Percentiles rank a stretch among this genome's conserved stretches.
These are phyloP conservation scores for Claviceps lovelessii DNA, from an alignment of 2,329 filamentous ascomycete genomes.

Conservation along the genomic window DNA sequence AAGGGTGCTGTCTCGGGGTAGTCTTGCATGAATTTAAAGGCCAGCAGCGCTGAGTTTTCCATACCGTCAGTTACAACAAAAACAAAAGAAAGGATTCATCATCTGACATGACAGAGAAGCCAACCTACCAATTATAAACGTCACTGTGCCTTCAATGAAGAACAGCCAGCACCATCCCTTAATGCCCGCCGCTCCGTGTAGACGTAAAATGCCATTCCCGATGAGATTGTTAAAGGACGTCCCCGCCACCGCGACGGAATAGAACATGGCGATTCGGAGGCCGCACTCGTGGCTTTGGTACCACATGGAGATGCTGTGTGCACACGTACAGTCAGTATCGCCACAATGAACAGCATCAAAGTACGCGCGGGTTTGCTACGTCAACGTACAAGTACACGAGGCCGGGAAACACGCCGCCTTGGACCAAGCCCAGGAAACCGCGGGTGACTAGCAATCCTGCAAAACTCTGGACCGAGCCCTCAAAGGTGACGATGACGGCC, in stretches of 20 bases:
- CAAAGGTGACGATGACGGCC: slow-evolving; percentile 30
- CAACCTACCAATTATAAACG: slow-evolving; percentile 25
- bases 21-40: slow-evolving; percentile 41
- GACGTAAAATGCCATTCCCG: slow-evolving; percentile 44
- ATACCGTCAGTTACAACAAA: background rate
- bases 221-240: slow-evolving; percentile 49
- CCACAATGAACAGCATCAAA: background rate
- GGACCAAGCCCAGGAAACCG: slow-evolving; percentile 32
- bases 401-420: slow-evolving; percentile 48
- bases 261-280: slow-evolving; percentile 47
- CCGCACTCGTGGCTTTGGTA: slow-evolving; percentile 47
- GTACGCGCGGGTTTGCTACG: background rate
- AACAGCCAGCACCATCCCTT: slow-evolving; percentile 70
- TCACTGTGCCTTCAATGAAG: slow-evolving; percentile 47
- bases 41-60: slow-evolving; percentile 26
- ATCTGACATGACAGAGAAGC: background rate
- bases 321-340: background rate
- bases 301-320: slow-evolving; percentile 37
- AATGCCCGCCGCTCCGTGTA: slow-evolving; percentile 35
- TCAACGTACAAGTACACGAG: slow-evolving; percentile 38
- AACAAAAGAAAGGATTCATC: background rate
- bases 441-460: slow-evolving; percentile 33
- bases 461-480: slow-evolving; percentile 38
- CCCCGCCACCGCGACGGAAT: slow-evolving; percentile 40
- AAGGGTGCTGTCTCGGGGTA: slow-evolving; percentile 41